These are phyloP conservation scores for Hygrophorus pudorinus DNA, from an alignment of 768 basidiomycete genomes.

Conservation along the genomic window DNA sequence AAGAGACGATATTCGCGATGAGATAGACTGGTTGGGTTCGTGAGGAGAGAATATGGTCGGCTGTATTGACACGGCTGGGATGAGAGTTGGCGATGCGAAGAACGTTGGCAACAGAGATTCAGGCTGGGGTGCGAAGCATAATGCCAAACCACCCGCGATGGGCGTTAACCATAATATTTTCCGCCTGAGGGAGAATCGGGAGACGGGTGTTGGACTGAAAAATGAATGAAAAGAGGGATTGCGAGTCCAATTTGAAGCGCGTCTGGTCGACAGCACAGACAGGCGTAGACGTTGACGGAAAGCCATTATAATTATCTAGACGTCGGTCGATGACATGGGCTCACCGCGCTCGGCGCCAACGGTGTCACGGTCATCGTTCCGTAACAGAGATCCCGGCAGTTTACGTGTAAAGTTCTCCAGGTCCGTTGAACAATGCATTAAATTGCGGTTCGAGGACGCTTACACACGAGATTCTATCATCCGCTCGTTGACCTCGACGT, in stretches of 20 bases:
- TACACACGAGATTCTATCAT: too few species aligned
- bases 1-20: conserved; percentile 32
- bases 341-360: too few species aligned
- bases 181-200: conserved; percentile 18
- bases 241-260: conserved; percentile 14
- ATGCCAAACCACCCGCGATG: conserved; percentile 39
- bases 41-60: conserved; percentile 56
- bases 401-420: too few species aligned
- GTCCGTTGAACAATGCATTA: too few species aligned
- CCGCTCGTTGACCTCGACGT: too few species aligned
- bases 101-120: conserved; percentile 33
- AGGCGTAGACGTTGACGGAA: too few species aligned
- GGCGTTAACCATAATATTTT: conserved; percentile 47
- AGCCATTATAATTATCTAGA: too few species aligned
- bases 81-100: conserved; percentile 38
- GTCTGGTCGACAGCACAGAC: too few species aligned
- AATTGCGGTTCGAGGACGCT: too few species aligned
- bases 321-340: too few species aligned
- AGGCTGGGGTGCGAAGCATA: conserved; percentile 38
- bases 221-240: conserved; percentile 21
- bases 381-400: too few species aligned
- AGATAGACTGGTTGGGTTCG: conserved; percentile 44
- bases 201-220: conserved; percentile 23
- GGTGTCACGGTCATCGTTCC: too few species aligned
- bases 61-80: conserved; percentile 24